These are phyloP conservation scores for Arctium lappa DNA, from an alignment of 129 eudicot genomes.

Conservation along the genomic window DNA sequence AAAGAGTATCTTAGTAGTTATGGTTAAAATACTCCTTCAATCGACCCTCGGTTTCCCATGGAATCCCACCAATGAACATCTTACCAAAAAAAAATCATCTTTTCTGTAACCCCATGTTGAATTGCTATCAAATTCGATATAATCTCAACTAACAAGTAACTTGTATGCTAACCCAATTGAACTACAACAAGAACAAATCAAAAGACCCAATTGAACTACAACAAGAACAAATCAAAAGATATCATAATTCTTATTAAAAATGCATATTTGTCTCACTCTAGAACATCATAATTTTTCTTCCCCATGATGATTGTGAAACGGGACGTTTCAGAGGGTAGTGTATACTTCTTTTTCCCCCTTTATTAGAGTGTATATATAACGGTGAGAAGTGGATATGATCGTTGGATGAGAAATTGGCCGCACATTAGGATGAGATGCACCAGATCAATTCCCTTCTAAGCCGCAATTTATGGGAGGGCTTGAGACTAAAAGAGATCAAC, in stretches of 20 bases:
- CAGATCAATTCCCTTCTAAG: too few relatives aligned
- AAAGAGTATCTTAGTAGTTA: constrained; percentile 58
- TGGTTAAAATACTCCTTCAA: constrained; percentile 65
- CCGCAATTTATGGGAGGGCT: too few relatives aligned
- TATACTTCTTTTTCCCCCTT: background rate
- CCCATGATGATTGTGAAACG: background rate
- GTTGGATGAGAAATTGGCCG: too few relatives aligned
- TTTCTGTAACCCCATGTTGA: constrained; percentile 31
- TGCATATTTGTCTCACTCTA: background rate
- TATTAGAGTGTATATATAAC: too few relatives aligned
- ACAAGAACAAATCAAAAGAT: background rate
- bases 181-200: constrained; percentile 14
- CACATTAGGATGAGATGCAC: too few relatives aligned
- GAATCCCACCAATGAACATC: constrained; percentile 80
- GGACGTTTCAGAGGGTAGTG: background rate
- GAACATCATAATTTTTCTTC: background rate
- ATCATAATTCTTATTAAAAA: background rate
- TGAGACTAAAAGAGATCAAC: too few relatives aligned
- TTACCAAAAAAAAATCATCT: constrained; percentile 61
- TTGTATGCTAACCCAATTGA: constrained; percentile 11
- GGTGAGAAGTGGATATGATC: too few relatives aligned
- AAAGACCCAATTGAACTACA: constrained; percentile 21
- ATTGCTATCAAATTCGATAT: constrained; percentile 24
- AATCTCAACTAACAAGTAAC: background rate
- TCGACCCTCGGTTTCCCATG: constrained; percentile 82